These are phyloP conservation scores for Atkinsonella texensis DNA, from an alignment of 2,329 filamentous ascomycete genomes.

Conservation along the genomic window DNA sequence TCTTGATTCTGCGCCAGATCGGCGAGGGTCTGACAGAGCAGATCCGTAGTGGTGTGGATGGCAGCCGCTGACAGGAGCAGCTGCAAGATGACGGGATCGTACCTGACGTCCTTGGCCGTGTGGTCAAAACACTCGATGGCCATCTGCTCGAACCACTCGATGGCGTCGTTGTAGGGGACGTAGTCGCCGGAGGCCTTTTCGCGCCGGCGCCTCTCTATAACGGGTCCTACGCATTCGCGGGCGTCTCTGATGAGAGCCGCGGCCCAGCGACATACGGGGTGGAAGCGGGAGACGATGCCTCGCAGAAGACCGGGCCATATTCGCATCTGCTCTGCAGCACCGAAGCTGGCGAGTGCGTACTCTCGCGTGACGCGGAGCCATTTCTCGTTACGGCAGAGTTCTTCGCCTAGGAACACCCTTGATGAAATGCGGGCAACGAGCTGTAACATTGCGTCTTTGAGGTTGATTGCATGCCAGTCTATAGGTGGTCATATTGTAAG, in stretches of 20 bases:
- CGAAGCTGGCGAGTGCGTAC: conserved; percentile 28
- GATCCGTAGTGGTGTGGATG: conserved; percentile 39
- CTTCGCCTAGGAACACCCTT: conserved; percentile 27
- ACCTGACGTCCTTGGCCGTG: conserved; percentile 18
- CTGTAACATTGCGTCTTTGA: not conserved
- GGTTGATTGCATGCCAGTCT: conserved; percentile 1
- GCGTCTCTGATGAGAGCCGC: not conserved
- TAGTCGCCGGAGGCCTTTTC: conserved; percentile 13
- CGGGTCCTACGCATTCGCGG: not conserved
- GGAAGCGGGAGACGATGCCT: conserved; percentile 21
- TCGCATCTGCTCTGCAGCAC: conserved; percentile 15
- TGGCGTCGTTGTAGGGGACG: conserved; percentile 28
- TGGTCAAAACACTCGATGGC: conserved; percentile 40
- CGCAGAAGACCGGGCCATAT: conserved; percentile 32
- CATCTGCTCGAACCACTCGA: conserved; percentile 40
- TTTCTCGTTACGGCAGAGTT: conserved; percentile 27
- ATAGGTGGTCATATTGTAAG: not conserved
- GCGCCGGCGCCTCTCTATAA: not conserved
- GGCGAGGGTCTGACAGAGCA: conserved; percentile 8
- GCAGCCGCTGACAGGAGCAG: conserved; percentile 29
- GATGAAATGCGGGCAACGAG: conserved; percentile 10
- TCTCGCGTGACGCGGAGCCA: conserved; percentile 31
- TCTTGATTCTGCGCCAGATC: conserved; percentile 27
- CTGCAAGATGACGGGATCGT: conserved; percentile 9
- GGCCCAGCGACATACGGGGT: not conserved